Evolutionary conservation across 345 rosid species (phyloP).

Genomic region (Populus deltoides): DNA sequence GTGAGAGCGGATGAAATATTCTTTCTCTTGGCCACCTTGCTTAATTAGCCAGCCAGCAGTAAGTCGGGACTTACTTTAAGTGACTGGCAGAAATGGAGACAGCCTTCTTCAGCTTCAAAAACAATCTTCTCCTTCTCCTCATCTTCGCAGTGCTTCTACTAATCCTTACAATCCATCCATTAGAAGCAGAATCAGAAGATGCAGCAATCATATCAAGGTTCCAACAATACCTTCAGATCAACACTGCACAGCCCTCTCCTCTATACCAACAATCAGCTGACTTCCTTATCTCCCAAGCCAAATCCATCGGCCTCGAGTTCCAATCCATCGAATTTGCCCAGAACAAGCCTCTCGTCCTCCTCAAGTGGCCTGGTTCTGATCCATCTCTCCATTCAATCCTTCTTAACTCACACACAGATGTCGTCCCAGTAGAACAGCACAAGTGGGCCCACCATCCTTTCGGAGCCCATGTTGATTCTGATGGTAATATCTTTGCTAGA

Average conservation of each 20-base stretch:
- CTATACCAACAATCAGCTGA: constrained; percentile 53
- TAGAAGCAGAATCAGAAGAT: neutral
- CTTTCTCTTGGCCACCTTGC: too few species aligned
- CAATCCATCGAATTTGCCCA: constrained; percentile 56
- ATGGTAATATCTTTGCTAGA: constrained; percentile 70
- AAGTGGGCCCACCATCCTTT: constrained; percentile 85
- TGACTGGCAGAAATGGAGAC: neutral
- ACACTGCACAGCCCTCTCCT: constrained; percentile 85
- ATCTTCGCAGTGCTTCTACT: neutral
- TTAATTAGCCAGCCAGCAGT: too few species aligned
- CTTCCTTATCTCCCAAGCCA: constrained; percentile 64
- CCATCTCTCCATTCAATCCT: constrained; percentile 66
- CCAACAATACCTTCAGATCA: constrained; percentile 78
- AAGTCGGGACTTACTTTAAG: too few species aligned
- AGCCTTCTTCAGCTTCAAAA: neutral
- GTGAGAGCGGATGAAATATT: too few species aligned
- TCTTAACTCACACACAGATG: constrained; percentile 94
- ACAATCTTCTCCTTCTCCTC: neutral
- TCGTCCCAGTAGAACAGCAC: constrained; percentile 68
- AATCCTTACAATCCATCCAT: neutral
- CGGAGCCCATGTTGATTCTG: constrained; percentile 67
- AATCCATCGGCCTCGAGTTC: constrained; percentile 58
- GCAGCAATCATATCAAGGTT: constrained; percentile 58
- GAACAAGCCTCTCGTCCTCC: constrained; percentile 68
- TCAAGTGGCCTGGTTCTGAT: constrained; percentile 74